Evolutionary conservation across 305 asterid species (phyloP), one percentile per base, ranked within the genome.

Genomic region (Solanum aculeatissimum): DNA sequence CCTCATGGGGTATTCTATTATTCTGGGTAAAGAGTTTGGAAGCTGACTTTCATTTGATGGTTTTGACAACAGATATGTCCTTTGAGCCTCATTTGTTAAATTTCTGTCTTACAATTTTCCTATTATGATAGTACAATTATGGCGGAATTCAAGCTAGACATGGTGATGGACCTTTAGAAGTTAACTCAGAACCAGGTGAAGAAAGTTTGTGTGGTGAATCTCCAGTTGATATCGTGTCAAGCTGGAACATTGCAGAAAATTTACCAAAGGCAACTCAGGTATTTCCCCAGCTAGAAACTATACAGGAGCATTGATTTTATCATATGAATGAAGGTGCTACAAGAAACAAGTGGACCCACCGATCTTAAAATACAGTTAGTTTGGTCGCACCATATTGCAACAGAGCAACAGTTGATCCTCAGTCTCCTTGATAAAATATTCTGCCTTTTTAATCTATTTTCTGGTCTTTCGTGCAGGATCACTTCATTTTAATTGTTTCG

Each of bases 131-230:
- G 99, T 93, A 95, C 92, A 97, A 97, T 86, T 97, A 92, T 88
- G 98, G 98, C 55, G 99, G 99, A 84, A 97, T 97, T 88, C 97
- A 87, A 93, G 98, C 97, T 86, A 91, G 89, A 87, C 51, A 86
- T 85, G 86, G 90, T 81, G 95, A 87, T 82, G 86, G 84, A 82
- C 84, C 96, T 70, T 80, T 89, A 72, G 95, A 94, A 88, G 94
- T 89, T 82, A 75, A 85, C 84, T 82, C 89, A 62, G 87, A 87
- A 86, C 88, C 88, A 87, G 86, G 86, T 87, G 83, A 51, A 16
- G 93, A 84, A 80, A 90, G 86, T 85, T 87, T 86, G 72, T 77
- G 84, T 45, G 84, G 86, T 63, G 95, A 93, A 87, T 85, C 94
- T 81, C 91, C 89, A 88, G 89, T 95, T 45, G 98, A 92, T 81